These are phyloP conservation scores for Ligustrum vulgare DNA, from an alignment of 257 asterid genomes.

Conservation along the genomic window DNA sequence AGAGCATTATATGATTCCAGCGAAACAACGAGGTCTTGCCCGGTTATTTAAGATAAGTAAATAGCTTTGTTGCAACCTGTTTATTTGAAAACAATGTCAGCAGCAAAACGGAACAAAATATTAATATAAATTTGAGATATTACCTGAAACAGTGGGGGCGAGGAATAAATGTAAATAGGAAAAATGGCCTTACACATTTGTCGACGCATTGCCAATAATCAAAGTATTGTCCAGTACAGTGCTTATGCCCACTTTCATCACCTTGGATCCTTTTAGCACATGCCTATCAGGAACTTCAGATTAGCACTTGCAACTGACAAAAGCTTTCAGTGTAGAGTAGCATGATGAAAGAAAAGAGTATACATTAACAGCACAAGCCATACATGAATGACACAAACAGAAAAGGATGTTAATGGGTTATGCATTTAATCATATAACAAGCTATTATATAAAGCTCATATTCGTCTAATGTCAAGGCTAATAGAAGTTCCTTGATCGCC, in stretches of 20 bases:
- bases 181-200: conserved; percentile 50
- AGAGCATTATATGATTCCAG: conserved; percentile 17
- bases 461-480: background rate
- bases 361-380: background rate
- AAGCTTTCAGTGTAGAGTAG: background rate
- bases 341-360: too few relatives aligned
- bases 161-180: background rate
- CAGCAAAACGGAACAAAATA: conserved; percentile 3
- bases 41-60: conserved; percentile 53
- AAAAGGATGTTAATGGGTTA: background rate
- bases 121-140: background rate
- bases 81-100: background rate
- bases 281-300: conserved; percentile 39
- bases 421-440: background rate
- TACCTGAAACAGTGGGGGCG: background rate
- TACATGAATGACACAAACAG: background rate
- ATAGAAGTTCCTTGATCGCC: background rate
- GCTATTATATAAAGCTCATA: background rate
- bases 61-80: conserved; percentile 52
- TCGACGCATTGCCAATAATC: conserved; percentile 85
- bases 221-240: conserved; percentile 88
- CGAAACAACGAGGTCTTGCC: conserved; percentile 16
- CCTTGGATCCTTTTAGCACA: conserved; percentile 64
- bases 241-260: conserved; percentile 78
- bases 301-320: conserved; percentile 1